Percentiles rank a stretch among this genome's conserved stretches.
phyloP scores from a whole-genome alignment of 139 green algal species.

The Chlorella sp. region DNA sequence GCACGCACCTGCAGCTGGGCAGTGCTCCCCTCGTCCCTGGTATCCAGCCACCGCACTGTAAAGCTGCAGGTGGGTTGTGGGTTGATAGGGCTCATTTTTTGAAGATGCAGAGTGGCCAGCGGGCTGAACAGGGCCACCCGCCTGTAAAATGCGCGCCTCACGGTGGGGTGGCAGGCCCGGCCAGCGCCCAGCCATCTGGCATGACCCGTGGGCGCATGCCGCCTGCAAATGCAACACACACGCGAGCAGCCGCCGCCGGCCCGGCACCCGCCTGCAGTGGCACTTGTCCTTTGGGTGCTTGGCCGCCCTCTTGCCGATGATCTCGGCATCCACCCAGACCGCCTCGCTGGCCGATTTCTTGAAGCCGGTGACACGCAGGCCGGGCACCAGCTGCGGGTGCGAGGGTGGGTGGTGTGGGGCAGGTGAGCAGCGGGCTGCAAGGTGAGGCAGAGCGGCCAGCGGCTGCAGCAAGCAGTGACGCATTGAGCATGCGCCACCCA shows the following conservation, averaged over 20 bases:
- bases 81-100: too few species aligned
- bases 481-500: too few species aligned
- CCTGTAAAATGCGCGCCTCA: too few species aligned
- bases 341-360: background rate
- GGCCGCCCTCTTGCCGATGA: background rate
- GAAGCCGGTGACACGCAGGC: constrained; percentile 19
- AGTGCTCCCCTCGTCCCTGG: background rate
- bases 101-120: too few species aligned
- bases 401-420: too few species aligned
- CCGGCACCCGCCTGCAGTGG: constrained; percentile 14
- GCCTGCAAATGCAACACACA: constrained; percentile 4
- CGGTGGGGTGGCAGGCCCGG: too few species aligned
- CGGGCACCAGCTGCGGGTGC: background rate
- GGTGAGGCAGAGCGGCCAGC: too few species aligned
- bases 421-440: too few species aligned
- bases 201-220: too few species aligned
- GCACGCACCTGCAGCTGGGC: background rate
- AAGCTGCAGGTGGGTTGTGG: background rate
- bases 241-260: background rate
- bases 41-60: constrained; percentile 18
- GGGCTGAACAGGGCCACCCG: too few species aligned
- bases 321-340: constrained; percentile 25
- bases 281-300: constrained; percentile 1
- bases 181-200: too few species aligned
- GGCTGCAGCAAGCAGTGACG: too few species aligned